Evolutionary conservation across 164 flowering plant species (phyloP).

Genomic region (Brasenia schreberi): DNA sequence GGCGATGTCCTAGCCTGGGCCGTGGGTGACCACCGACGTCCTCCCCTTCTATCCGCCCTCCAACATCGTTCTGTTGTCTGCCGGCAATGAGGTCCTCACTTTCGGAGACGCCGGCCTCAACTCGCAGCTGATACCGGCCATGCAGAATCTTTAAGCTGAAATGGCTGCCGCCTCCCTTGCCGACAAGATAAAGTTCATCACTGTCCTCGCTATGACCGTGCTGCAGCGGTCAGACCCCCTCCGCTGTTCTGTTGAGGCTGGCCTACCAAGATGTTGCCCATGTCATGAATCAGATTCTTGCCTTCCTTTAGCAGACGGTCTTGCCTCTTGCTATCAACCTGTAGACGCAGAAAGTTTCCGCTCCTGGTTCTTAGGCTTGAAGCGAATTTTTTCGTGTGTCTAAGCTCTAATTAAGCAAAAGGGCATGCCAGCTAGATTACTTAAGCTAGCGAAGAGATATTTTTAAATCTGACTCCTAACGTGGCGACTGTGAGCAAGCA

Average conservation of each 20-base stretch:
- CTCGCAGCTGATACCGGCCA: constrained; percentile 55
- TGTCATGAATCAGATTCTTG: constrained; percentile 37
- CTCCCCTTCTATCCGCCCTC: constrained; percentile 60
- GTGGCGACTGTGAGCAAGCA: too few species aligned
- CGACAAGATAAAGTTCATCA: constrained; percentile 68
- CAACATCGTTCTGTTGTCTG: constrained; percentile 53
- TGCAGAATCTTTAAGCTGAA: constrained; percentile 66
- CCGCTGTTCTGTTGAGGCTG: constrained; percentile 72
- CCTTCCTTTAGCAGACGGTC: constrained; percentile 42
- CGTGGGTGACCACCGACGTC: constrained; percentile 63
- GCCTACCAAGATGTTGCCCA: constrained; percentile 26
- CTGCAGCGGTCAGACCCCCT: constrained; percentile 54
- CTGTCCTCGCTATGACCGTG: constrained; percentile 79
- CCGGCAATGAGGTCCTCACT: constrained; percentile 74
- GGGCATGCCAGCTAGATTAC: too few species aligned
- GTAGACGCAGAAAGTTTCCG: too few species aligned
- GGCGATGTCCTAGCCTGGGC: constrained; percentile 51
- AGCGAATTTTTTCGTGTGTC: too few species aligned
- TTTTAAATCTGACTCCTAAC: too few species aligned
- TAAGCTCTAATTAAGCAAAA: too few species aligned
- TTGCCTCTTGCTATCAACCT: constrained; percentile 76
- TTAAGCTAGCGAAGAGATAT: too few species aligned
- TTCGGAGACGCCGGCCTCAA: constrained; percentile 33
- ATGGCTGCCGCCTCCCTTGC: constrained; percentile 37
- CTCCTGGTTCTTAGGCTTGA: too few species aligned